A percentile compares a stretch with the other conserved stretches of the same genome.
Conservation (phyloP, 805 yeast species). For the Kregervanrija pseudodelftensis region DNA sequence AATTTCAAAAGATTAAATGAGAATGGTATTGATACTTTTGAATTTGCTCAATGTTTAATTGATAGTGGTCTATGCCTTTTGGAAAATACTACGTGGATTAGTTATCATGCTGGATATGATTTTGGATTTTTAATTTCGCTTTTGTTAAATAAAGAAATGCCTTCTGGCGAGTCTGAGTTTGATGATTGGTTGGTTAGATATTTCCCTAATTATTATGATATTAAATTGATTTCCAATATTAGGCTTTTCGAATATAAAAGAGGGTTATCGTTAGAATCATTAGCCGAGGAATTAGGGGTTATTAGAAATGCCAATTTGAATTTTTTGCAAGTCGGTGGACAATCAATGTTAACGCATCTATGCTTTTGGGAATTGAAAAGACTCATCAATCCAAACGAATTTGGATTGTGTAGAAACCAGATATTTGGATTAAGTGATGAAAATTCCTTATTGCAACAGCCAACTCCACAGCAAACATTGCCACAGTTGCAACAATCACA, state of each 20-base stretch:
- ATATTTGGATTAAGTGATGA: constrained; percentile 27
- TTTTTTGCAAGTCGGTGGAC: constrained; percentile 55
- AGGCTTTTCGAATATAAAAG: constrained; percentile 15
- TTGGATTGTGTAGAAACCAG: constrained; percentile 19
- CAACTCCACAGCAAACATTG: constrained; percentile 2
- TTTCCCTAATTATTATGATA: constrained; percentile 80
- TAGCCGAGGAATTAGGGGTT: constrained; percentile 66
- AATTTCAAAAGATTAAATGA: constrained; percentile 69
- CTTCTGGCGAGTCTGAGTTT: constrained; percentile 73
- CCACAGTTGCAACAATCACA: constrained; percentile 2
- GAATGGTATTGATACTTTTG: constrained; percentile 70
- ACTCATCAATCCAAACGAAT: constrained; percentile 14
- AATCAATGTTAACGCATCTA: constrained; percentile 53
- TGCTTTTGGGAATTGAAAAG: constrained; percentile 53
- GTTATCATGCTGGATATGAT: constrained; percentile 92
- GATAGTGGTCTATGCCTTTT: constrained; percentile 82
- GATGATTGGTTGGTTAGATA: constrained; percentile 59
- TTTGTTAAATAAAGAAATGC: constrained; percentile 69
- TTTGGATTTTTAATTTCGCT: constrained; percentile 81
- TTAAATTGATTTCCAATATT: constrained; percentile 46
- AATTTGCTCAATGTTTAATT: constrained; percentile 77
- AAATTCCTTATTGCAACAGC: neutral
- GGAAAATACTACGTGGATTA: constrained; percentile 71
- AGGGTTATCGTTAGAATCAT: constrained; percentile 44
- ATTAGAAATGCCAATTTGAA: constrained; percentile 47